phyloP scores from a whole-genome alignment of 306 rosid genomes.

The Medicago truncatula region DNA sequence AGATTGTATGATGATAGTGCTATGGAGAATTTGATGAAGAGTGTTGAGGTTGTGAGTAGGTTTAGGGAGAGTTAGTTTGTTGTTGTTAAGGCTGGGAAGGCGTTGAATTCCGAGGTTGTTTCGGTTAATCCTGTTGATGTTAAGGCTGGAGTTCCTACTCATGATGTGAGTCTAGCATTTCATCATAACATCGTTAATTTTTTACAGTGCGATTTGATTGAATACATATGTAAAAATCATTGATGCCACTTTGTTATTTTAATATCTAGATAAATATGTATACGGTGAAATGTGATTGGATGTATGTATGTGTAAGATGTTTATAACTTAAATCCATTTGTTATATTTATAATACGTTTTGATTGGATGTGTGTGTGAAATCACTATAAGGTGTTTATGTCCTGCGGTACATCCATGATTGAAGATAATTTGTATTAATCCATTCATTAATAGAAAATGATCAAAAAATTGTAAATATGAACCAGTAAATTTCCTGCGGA shows the following conservation, averaged over 20 bases:
- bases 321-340: no score
- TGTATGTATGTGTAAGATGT: no score
- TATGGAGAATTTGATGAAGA: slow-evolving; percentile 91
- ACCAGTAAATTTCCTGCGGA: no score
- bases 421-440: no score
- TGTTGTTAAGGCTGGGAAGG: slow-evolving; percentile 77
- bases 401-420: no score
- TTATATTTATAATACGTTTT: no score
- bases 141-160: slow-evolving; percentile 69
- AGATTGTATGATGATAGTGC: slow-evolving; percentile 79
- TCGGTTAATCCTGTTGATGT: slow-evolving; percentile 87
- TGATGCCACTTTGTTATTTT: neutral
- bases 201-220: neutral
- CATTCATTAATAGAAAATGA: no score
- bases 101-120: slow-evolving; percentile 71
- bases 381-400: neutral
- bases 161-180: slow-evolving; percentile 55
- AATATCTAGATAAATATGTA: neutral
- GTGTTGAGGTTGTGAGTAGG: slow-evolving; percentile 62
- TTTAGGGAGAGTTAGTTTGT: slow-evolving; percentile 86
- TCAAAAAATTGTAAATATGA: no score
- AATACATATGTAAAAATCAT: neutral
- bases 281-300: no score
- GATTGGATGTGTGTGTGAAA: neutral
- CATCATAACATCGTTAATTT: neutral